Conservation (phyloP, 2,329 filamentous ascomycete species). For the Alternaria rosae region DNA sequence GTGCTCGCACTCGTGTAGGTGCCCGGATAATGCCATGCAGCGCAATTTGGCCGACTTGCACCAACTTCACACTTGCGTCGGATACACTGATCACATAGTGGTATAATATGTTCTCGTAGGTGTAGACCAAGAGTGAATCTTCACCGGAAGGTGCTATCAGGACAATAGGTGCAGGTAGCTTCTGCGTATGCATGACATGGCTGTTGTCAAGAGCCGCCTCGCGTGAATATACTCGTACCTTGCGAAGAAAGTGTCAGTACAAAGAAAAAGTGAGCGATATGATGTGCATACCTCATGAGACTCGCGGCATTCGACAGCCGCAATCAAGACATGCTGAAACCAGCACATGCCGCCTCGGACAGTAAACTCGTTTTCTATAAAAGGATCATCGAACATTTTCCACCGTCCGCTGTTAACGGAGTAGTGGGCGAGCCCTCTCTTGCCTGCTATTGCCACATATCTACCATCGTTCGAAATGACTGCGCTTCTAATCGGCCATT, state of each 20-base stretch:
- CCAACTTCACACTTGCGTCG: slow-evolving; percentile 74
- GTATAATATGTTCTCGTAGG: slow-evolving; percentile 93
- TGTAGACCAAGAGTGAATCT: slow-evolving; percentile 95
- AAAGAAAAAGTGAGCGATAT: neutral
- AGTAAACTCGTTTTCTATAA: slow-evolving; percentile 86
- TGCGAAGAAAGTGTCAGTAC: slow-evolving; percentile 11
- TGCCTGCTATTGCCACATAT: slow-evolving; percentile 95
- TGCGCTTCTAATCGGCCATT: slow-evolving; percentile 90
- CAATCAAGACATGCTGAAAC: slow-evolving; percentile 95
- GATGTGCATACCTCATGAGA: slow-evolving; percentile 69
- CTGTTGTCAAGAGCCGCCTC: slow-evolving; percentile 79
- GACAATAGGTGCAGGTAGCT: slow-evolving; percentile 84
- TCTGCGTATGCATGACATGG: slow-evolving; percentile 77
- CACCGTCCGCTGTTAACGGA: slow-evolving; percentile 92
- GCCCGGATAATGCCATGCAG: slow-evolving; percentile 96
- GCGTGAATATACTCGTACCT: slow-evolving; percentile 89
- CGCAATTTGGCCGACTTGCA: slow-evolving; percentile 97
- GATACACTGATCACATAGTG: slow-evolving; percentile 87
- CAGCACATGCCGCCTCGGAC: slow-evolving; percentile 98
- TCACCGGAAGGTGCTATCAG: slow-evolving; percentile 88
- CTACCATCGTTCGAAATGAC: slow-evolving; percentile 91
- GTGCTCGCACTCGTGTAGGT: slow-evolving; percentile 86
- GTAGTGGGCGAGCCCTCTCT: slow-evolving; percentile 91
- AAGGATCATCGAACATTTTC: slow-evolving; percentile 88
- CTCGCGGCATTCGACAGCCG: slow-evolving; percentile 85